A percentile compares a stretch with the other conserved stretches of the same genome.
These are phyloP conservation scores for Colletotrichum destructivum DNA, from an alignment of 2,329 filamentous ascomycete species.

Conservation along the genomic window DNA sequence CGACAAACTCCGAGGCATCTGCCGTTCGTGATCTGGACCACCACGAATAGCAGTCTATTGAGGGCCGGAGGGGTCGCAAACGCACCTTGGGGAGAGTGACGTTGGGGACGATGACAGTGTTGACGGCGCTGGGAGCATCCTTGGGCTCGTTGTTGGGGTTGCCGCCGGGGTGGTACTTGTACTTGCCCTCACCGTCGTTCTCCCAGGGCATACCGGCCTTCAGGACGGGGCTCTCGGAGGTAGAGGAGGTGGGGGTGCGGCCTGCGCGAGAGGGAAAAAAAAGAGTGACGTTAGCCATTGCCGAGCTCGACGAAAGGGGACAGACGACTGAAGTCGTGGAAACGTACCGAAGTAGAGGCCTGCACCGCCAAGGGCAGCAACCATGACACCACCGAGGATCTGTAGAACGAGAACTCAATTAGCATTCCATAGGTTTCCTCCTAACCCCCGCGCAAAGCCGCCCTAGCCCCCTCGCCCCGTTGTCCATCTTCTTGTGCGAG, in stretches of 20 bases:
- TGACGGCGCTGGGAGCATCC: conserved; percentile 95
- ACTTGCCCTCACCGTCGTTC: conserved; percentile 72
- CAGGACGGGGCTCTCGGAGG: conserved; percentile 85
- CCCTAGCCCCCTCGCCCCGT: not conserved
- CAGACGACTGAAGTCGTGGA: not conserved
- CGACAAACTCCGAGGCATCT: not conserved
- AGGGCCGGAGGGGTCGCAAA: conserved; percentile 6
- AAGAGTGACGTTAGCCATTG: not conserved
- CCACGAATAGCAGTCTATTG: not conserved
- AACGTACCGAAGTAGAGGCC: conserved; percentile 88
- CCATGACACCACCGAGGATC: conserved; percentile 94
- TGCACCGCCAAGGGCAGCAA: conserved; percentile 86
- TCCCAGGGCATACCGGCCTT: conserved; percentile 94
- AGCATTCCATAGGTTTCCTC: conserved; percentile 18
- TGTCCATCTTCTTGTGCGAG: not conserved
- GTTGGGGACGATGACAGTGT: conserved; percentile 93
- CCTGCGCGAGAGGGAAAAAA: conserved; percentile 62
- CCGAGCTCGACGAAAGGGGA: conserved; percentile 42
- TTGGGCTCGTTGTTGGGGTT: conserved; percentile 82
- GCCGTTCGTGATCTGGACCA: not conserved
- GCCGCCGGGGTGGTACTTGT: conserved; percentile 88
- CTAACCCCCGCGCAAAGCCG: not conserved
- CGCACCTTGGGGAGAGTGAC: conserved; percentile 91
- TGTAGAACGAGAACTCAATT: conserved; percentile 55
- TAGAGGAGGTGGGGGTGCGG: conserved; percentile 86